Base-by-base conservation (phyloP, 2,329 filamentous ascomycete genomes). In the Aureobasidium sp. region DNA sequence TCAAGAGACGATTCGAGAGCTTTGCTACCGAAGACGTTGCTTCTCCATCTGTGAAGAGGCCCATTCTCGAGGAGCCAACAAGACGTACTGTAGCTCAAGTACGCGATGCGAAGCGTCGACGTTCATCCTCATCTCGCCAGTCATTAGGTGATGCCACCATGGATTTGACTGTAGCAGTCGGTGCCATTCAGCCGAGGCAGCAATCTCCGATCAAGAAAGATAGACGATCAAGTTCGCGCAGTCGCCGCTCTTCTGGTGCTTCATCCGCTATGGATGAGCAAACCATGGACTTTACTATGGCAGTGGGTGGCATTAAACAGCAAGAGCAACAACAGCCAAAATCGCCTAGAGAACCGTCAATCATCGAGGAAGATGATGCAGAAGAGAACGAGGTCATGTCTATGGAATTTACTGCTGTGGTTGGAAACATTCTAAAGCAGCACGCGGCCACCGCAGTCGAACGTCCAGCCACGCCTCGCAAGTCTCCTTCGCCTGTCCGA, bases 211-310 rank as follows among this genome's bases (percentile, higher is more conserved):
- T 57, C n/a, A 70, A 68, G 56, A 46, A 61, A 39, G 66, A 67
- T 12, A 68, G 70, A 34, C 62, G 71, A 17, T 65, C 58, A 56
- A 73, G 69, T 53, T 62, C 76, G 44, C 71, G 74, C 47, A 71
- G 71, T 50, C 72, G 74, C 63, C 67, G 69, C 61, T 74, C 70
- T 61, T 74, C 67, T 58, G 73, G 68, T 41, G 64, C 67, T 20
- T 72, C 68, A 23, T 71, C 69, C 3, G 73, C 73, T 8, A 66
- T 71, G 26, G 78, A 76, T 15, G 79, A 82, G 62, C 76, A 77
- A 65, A 81, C 78, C 36, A 80, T 84, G 81, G 82, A 85, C 50
- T 77, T 85, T 52, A 85, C 82, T 1, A 77, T 77, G 65, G 79
- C 80, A 36, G 73, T 84, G 47, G 82, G 83, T 32, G 75, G 78